Percentiles rank a stretch among this genome's conserved stretches.
phyloP scores from a whole-genome alignment of 148 eudicot genomes.

The Fagopyrum tataricum region DNA sequence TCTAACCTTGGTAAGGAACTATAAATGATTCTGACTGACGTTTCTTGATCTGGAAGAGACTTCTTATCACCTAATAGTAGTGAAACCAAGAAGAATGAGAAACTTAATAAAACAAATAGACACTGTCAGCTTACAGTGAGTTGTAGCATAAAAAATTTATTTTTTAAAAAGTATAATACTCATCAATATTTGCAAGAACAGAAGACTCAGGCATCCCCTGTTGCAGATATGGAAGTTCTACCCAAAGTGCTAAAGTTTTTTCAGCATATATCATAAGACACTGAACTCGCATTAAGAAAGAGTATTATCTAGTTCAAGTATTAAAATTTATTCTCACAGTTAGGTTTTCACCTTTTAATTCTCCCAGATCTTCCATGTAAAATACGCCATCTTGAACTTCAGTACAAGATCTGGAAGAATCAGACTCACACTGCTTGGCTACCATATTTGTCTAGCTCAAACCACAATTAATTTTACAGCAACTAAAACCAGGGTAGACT shows the following conservation, averaged over 20 bases:
- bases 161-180: neutral
- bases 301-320: neutral
- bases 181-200: neutral
- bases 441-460: slow-evolving; percentile 2
- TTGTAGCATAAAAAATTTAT: too few relatives aligned
- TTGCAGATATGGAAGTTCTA: neutral
- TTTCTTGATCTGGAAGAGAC: slow-evolving; percentile 17
- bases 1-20: slow-evolving; percentile 34
- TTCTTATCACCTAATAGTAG: slow-evolving; percentile 17
- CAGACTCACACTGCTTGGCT: slow-evolving; percentile 11
- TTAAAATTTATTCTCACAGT: neutral
- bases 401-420: slow-evolving; percentile 4
- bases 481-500: neutral
- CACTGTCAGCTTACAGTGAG: neutral
- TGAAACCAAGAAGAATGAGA: neutral
- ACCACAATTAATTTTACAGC: neutral
- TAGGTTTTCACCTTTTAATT: neutral
- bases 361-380: slow-evolving; percentile 25
- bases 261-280: neutral
- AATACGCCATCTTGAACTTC: slow-evolving; percentile 20
- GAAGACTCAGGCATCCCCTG: neutral
- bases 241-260: neutral
- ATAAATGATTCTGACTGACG: slow-evolving; percentile 30
- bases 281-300: neutral
- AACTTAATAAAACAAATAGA: neutral